Base-by-base conservation (phyloP, 306 rosid species). In the Dalbergia oliveri region DNA sequence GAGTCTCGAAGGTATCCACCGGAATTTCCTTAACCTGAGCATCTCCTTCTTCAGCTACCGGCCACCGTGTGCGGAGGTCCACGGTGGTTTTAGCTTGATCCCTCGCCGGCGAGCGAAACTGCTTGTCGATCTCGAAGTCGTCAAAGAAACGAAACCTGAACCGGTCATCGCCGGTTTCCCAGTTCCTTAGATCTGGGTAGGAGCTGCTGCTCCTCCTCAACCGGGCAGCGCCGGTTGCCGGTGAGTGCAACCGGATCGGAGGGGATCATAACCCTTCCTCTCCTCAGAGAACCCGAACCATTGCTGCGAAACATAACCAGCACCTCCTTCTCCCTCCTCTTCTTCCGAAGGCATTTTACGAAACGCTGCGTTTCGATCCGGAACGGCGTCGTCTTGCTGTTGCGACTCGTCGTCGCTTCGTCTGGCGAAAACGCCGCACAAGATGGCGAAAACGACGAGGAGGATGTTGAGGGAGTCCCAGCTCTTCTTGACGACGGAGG, bases 151-250 rank as follows among this genome's bases (percentile, higher is more conserved):
- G 91, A 50, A 78, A 87, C 83, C 81, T 90, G 47, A 41, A 73
- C 63, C 86, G 53, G 10, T 83, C 91, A 9, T 81, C 83, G 7
- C 72, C 73, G 65, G 78, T 82, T 19, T 81, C 89, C 91, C 86
- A 81, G n/a, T 79, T 91, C 35, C 97, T 80, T 70, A 94, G 95
- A 92, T 94, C 98, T 61, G 97, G 97, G 47, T 94, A 92, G 10
- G 97, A 94, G 73, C 94, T 94, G 37, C 97, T 93, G 33, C 84
- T 91, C 84, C 94, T 88, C 82, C 87, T 81, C 88, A 90, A 50
- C 74, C 76, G 79, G 67, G 31, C 70, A 77, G 13, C 79, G 33
- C 61, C 83, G 16, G 75, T 34, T 0, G 44, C 81, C 82, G 81
- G 88, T 41, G 88, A 75, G 72, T 50, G 82, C 3, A 57, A 39